These are phyloP conservation scores for Paramecium caudatum DNA, from an alignment of 73 alveolate species.

Conservation along the genomic window DNA sequence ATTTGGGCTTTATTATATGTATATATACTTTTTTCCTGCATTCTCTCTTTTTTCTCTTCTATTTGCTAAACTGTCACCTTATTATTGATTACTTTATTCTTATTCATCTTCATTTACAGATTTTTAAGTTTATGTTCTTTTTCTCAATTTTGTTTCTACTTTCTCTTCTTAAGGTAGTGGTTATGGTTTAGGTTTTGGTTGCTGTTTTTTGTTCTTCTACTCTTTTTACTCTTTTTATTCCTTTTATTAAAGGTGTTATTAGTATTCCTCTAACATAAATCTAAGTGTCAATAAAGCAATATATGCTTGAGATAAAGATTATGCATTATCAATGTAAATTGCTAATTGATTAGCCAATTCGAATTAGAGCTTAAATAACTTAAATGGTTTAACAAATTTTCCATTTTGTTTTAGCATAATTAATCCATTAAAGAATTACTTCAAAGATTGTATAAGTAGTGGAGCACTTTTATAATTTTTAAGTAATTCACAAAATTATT, in stretches of 20 bases:
- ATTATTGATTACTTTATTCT: neutral
- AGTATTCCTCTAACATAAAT: neutral
- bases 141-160: neutral
- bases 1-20: neutral
- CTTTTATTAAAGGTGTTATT: neutral
- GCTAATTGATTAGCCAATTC: conserved; percentile 29
- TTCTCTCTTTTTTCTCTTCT: conserved; percentile 65
- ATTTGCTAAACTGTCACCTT: neutral
- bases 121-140: neutral
- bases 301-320: neutral
- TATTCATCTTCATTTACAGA: neutral
- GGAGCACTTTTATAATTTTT: neutral
- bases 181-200: too few relatives aligned
- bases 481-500: neutral
- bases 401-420: conserved; percentile 9
- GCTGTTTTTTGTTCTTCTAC: neutral
- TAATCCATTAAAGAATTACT: neutral
- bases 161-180: neutral
- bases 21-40: conserved; percentile 57
- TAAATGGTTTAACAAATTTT: conserved; percentile 9
- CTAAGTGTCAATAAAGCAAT: neutral
- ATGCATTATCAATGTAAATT: conserved; percentile 4
- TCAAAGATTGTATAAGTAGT: neutral
- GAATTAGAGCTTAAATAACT: neutral
- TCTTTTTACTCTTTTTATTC: neutral